Percentiles rank a stretch among this genome's conserved stretches.
Conservation (phyloP, 2,329 filamentous ascomycete species). For the Xylaria sp. region DNA sequence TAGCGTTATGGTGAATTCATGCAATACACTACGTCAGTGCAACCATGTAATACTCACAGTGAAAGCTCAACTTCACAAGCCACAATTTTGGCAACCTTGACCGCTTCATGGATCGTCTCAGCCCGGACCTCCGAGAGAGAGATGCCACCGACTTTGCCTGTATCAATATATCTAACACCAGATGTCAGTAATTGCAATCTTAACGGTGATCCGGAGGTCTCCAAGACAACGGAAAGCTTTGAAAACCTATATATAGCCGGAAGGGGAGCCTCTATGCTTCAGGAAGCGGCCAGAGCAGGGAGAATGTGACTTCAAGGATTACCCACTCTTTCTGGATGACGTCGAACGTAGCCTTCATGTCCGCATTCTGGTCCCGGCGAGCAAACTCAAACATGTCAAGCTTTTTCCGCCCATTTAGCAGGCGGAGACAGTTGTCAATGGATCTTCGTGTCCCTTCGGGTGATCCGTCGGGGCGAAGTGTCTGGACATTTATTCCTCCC, state of each 20-base stretch:
- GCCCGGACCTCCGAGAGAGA: conserved; percentile 56
- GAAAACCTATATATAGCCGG: too few relatives aligned
- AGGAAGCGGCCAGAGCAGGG: not conserved
- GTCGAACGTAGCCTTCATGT: conserved; percentile 52
- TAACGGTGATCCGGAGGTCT: not conserved
- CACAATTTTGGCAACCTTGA: conserved; percentile 51
- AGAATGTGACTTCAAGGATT: not conserved
- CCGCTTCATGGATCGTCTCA: conserved; percentile 53
- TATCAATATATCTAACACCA: conserved; percentile 49
- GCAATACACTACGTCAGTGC: not conserved
- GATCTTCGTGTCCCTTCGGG: conserved; percentile 61
- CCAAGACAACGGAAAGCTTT: too few relatives aligned
- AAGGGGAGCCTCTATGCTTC: not conserved
- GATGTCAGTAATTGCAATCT: not conserved
- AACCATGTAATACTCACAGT: conserved; percentile 43
- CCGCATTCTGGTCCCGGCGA: conserved; percentile 58
- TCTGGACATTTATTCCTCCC: conserved; percentile 56
- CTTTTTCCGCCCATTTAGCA: conserved; percentile 59
- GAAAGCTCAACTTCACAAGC: conserved; percentile 55
- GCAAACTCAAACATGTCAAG: conserved; percentile 66
- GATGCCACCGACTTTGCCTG: conserved; percentile 56
- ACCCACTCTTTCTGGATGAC: conserved; percentile 49
- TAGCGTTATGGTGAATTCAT: conserved; percentile 39
- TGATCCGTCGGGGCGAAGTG: conserved; percentile 56
- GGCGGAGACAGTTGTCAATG: conserved; percentile 60